Evolutionary conservation across 805 yeast genomes (phyloP), one percentile per base, ranked within the genome.

Genomic region (Candida easanensis): DNA sequence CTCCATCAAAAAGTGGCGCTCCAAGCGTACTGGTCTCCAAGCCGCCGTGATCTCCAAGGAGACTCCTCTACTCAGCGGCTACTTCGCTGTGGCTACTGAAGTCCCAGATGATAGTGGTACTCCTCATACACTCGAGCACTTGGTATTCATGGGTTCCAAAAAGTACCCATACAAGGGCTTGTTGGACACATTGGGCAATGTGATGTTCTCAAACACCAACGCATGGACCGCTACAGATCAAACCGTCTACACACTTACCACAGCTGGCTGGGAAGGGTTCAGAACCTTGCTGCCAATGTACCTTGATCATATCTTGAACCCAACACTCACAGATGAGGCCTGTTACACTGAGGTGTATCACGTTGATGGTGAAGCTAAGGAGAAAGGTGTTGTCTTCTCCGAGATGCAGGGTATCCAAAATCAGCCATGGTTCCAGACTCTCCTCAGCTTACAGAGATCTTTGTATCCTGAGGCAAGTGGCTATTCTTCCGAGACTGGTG

Each of bases 201-300:
- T 86, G 44, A 82, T 88, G 49, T 85, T 83, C 64, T 84, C 96
- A 2, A 73, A 80, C 5, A 93, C 98, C 0, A 93, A 93, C 59
- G 99, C 99, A 0, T 90, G 97, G 97, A 93, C 99, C 0, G 88
- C 84, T 1, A 88, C 93, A 4, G 98, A 93, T 64, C 95, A 88
- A 60, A 93, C 99, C 0, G 97, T 89, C 2, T 93, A 93, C 56
- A 88, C 97, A 2, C 70, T 93, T 43, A 76, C 84, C 8, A 81
- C 95, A 30, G 98, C 98, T 1, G 98, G 98, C 9, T 90, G 97
- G 96, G 88, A 87, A 44, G 98, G 97, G 1, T 93, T 93, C 65
- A 78, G 77, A 38, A 74, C 81, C 48, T 66, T 93, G 22, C 73
- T 93, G 23, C 98, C 99, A 0, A 82, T 89, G 3, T 93, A 91